These are phyloP conservation scores for Symbiodinium natans DNA, from an alignment of 73 alveolate species.

Conservation along the genomic window DNA sequence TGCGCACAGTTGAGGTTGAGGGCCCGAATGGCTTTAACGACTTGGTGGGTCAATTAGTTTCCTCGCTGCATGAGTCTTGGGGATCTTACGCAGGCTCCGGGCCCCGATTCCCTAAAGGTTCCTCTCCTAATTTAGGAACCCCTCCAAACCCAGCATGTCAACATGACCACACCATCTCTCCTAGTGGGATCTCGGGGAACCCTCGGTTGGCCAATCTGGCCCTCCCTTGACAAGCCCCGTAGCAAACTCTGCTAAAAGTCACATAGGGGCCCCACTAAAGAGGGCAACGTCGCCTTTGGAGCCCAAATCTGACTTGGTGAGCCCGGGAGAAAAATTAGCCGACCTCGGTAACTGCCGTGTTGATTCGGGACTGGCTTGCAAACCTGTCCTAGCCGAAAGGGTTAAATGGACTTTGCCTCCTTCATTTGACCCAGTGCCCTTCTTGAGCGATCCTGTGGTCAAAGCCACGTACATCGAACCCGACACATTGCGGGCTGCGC, in stretches of 20 bases:
- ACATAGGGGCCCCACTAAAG: too few species aligned
- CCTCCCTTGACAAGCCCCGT: too few species aligned
- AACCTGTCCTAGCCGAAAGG: conserved; percentile 1
- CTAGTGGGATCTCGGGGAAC: too few species aligned
- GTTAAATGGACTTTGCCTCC: conserved; percentile 22
- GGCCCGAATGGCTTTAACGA: too few species aligned
- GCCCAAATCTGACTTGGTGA: too few species aligned
- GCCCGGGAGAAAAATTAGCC: too few species aligned
- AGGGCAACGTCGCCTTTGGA: too few species aligned
- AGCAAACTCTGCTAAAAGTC: too few species aligned
- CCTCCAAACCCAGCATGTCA: background rate
- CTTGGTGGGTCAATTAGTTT: background rate
- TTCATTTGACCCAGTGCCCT: conserved; percentile 6
- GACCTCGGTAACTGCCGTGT: too few species aligned
- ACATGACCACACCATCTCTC: too few species aligned
- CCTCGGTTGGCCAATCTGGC: too few species aligned
- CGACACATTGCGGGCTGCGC: background rate
- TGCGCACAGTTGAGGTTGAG: background rate
- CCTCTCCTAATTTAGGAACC: background rate
- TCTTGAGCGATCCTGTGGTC: background rate
- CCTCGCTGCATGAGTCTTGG: background rate
- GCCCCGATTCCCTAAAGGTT: background rate
- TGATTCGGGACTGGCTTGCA: too few species aligned
- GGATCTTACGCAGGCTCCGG: background rate
- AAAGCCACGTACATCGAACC: background rate